phyloP scores from a whole-genome alignment of 768 basidiomycete genomes.

The Favolaschia claudopus region DNA sequence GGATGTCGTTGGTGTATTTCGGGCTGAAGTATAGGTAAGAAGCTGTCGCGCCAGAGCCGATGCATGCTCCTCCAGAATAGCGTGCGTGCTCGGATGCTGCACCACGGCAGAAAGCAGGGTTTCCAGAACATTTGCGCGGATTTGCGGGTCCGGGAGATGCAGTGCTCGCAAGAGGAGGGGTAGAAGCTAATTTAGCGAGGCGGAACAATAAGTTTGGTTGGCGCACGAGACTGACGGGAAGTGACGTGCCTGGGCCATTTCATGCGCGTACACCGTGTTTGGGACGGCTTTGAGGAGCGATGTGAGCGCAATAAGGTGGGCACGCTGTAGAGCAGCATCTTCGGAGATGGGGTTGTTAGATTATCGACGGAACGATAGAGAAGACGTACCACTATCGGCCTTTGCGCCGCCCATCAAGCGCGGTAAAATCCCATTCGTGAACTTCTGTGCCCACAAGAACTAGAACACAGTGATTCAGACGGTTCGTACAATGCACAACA shows the following conservation, averaged over 20 bases:
- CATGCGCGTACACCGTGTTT: constrained; percentile 71
- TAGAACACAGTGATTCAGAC: constrained; percentile 37
- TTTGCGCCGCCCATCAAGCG: constrained; percentile 75
- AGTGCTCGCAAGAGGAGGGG: constrained; percentile 89
- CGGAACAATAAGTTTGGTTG: neutral
- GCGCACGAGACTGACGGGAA: constrained; percentile 42
- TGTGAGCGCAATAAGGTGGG: constrained; percentile 85
- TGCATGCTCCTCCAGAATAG: constrained; percentile 71
- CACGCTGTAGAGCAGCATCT: constrained; percentile 65
- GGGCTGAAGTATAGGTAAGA: constrained; percentile 59
- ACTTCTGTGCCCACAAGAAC: constrained; percentile 80
- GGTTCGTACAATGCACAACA: neutral
- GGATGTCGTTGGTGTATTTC: neutral
- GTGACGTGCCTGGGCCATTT: constrained; percentile 56
- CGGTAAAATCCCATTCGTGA: constrained; percentile 75
- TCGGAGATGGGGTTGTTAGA: neutral
- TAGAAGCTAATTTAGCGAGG: constrained; percentile 66
- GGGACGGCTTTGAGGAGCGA: constrained; percentile 84
- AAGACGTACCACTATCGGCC: constrained; percentile 55
- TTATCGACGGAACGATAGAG: neutral
- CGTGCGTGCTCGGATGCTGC: constrained; percentile 45
- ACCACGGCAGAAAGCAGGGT: constrained; percentile 73
- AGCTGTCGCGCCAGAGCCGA: constrained; percentile 73
- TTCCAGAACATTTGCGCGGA: constrained; percentile 83
- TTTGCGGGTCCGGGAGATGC: constrained; percentile 73